Evolutionary conservation across 2,329 filamentous ascomycete species (phyloP).

Genomic region (Colletotrichum scovillei): DNA sequence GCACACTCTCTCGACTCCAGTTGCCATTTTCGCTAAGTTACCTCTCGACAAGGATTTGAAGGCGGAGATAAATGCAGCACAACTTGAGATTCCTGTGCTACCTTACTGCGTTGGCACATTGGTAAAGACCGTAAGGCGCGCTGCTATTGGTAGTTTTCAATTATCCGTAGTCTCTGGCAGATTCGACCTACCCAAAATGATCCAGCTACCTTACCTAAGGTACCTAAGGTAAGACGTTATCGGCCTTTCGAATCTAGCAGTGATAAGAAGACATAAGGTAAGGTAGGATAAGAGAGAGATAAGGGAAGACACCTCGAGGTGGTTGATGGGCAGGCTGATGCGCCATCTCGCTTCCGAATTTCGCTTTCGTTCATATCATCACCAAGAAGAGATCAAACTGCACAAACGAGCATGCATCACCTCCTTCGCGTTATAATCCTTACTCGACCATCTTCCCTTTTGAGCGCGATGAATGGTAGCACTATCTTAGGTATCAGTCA

Average conservation of each 20-base stretch:
- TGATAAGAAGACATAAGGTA: neutral
- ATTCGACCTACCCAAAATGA: neutral
- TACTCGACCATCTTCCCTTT: neutral
- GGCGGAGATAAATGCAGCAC: neutral
- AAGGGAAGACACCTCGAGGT: slow-evolving; percentile 2
- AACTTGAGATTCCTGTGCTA: neutral
- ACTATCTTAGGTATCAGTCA: neutral
- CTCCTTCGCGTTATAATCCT: neutral
- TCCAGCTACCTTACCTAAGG: neutral
- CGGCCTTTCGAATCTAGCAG: neutral
- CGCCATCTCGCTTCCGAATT: neutral
- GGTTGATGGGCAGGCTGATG: neutral
- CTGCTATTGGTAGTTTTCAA: neutral
- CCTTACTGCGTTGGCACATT: no score
- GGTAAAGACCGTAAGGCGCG: no score
- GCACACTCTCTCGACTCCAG: slow-evolving; percentile 17
- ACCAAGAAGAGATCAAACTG: neutral
- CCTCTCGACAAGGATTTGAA: neutral
- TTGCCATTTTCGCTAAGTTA: slow-evolving; percentile 4
- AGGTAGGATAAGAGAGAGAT: neutral
- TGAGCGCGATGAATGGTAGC: neutral
- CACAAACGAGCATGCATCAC: neutral
- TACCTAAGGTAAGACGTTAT: neutral
- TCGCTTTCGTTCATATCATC: neutral
- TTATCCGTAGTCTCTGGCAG: neutral